Conservation (phyloP, 179 eudicot species). For the Amaranthus tricolor region DNA sequence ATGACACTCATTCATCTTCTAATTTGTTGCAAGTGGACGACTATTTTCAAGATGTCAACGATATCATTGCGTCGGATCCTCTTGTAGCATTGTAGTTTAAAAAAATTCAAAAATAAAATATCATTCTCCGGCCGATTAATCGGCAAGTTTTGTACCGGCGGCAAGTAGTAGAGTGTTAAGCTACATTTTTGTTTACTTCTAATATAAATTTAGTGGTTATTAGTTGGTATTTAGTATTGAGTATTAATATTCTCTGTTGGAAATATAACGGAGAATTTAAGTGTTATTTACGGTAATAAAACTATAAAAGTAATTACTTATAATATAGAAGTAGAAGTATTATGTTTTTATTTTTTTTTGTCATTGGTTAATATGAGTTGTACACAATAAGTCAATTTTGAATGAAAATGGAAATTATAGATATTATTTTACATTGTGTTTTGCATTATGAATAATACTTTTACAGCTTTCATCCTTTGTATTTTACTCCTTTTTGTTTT, state of each 20-base stretch:
- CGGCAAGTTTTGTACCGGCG: slow-evolving; percentile 62
- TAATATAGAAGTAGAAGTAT: too few species aligned
- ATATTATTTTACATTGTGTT: not conserved
- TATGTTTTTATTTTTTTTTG: not conserved
- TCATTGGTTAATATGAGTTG: slow-evolving; percentile 16
- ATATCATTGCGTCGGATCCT: slow-evolving; percentile 43
- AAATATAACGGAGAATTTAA: slow-evolving; percentile 15
- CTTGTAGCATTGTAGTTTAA: slow-evolving; percentile 33
- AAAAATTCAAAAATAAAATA: not conserved
- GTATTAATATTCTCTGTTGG: slow-evolving; percentile 1
- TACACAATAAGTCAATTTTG: slow-evolving; percentile 30
- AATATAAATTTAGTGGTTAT: not conserved
- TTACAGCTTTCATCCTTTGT: not conserved
- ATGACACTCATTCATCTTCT: slow-evolving; percentile 12
- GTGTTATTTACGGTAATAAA: slow-evolving; percentile 7
- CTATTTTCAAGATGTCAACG: slow-evolving; percentile 52
- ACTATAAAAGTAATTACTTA: slow-evolving; percentile 15
- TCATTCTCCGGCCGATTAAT: slow-evolving; percentile 29
- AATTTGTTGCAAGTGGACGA: slow-evolving; percentile 50
- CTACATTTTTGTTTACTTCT: not conserved
- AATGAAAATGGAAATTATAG: slow-evolving; percentile 19
- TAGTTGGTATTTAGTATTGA: not conserved
- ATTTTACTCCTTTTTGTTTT: not conserved
- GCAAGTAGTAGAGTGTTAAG: slow-evolving; percentile 7
- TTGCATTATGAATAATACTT: slow-evolving; percentile 4